Percentiles rank a stretch among this genome's conserved stretches.
phyloP scores from a whole-genome alignment of 768 basidiomycete genomes.

The Tubosaeta sp. region DNA sequence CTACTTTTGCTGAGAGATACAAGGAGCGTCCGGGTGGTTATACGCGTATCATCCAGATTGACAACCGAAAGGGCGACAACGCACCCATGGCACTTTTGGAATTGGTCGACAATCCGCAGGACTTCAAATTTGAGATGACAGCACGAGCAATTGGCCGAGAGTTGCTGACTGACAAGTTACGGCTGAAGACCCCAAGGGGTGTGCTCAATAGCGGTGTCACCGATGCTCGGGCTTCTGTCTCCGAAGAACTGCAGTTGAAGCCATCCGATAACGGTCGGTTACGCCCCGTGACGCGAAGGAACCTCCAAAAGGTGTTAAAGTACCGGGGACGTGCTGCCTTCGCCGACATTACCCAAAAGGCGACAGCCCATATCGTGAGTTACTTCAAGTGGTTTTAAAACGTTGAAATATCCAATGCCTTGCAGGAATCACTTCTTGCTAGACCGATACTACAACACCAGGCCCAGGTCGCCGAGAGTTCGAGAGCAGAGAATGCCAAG shows the following conservation, averaged over 20 bases:
- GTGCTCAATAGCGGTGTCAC: slow-evolving; percentile 50
- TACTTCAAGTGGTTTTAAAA: background rate
- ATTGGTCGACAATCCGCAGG: slow-evolving; percentile 90
- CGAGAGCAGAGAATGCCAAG: slow-evolving; percentile 29
- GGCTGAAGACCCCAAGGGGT: slow-evolving; percentile 37
- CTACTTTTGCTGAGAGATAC: slow-evolving; percentile 76
- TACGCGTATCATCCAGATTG: slow-evolving; percentile 89
- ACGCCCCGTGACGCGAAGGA: slow-evolving; percentile 66
- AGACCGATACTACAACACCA: slow-evolving; percentile 51
- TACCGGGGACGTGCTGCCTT: slow-evolving; percentile 50
- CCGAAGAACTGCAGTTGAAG: slow-evolving; percentile 42
- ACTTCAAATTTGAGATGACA: slow-evolving; percentile 84
- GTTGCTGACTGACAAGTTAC: slow-evolving; percentile 54
- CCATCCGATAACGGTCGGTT: slow-evolving; percentile 40
- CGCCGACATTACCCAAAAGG: slow-evolving; percentile 49
- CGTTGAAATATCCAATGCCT: slow-evolving; percentile 5
- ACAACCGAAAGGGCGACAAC: slow-evolving; percentile 87
- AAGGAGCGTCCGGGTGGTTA: slow-evolving; percentile 84
- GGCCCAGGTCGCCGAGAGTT: slow-evolving; percentile 34
- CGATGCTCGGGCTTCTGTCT: slow-evolving; percentile 44
- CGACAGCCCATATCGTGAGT: slow-evolving; percentile 64
- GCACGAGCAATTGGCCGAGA: slow-evolving; percentile 88
- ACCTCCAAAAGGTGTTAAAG: slow-evolving; percentile 67
- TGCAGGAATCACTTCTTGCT: slow-evolving; percentile 65
- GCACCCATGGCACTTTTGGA: slow-evolving; percentile 90